Conservation (phyloP, 805 yeast genomes). For the Barnettozyma californica region DNA sequence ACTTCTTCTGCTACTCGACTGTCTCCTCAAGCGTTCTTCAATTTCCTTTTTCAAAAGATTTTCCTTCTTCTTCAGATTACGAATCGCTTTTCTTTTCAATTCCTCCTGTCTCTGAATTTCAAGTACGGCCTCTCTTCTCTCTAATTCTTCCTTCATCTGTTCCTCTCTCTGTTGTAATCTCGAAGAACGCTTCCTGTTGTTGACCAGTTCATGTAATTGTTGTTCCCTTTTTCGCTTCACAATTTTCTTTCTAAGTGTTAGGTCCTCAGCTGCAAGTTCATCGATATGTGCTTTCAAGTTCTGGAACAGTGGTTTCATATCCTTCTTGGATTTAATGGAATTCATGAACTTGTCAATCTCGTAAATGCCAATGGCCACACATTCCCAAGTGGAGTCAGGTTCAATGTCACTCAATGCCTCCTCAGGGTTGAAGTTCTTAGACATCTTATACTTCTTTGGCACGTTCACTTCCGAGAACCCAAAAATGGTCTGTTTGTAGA, state of each 20-base stretch:
- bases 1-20: conserved; percentile 18
- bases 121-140: conserved; percentile 32
- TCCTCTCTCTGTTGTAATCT: conserved; percentile 70
- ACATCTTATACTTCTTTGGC: conserved; percentile 29
- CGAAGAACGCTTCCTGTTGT: conserved; percentile 68
- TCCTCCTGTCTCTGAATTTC: conserved; percentile 29
- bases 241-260: conserved; percentile 48
- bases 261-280: conserved; percentile 38
- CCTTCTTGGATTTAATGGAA: conserved; percentile 27
- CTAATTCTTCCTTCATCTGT: conserved; percentile 39
- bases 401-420: conserved; percentile 28
- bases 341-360: conserved; percentile 31
- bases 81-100: conserved; percentile 37
- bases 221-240: conserved; percentile 55
- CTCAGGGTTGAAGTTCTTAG: conserved; percentile 26
- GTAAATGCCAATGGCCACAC: conserved; percentile 40
- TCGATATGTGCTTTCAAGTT: conserved; percentile 30
- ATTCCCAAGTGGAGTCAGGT: conserved; percentile 35
- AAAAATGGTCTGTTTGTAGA: conserved; percentile 36
- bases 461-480: conserved; percentile 29
- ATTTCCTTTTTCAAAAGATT: conserved; percentile 19
- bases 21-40: conserved; percentile 21
- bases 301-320: conserved; percentile 27
- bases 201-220: conserved; percentile 57
- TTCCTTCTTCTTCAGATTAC: conserved; percentile 21